Evolutionary conservation across 1,284 basidiomycete genomes (phyloP).

Genomic region (Rhodotorula sp.): DNA sequence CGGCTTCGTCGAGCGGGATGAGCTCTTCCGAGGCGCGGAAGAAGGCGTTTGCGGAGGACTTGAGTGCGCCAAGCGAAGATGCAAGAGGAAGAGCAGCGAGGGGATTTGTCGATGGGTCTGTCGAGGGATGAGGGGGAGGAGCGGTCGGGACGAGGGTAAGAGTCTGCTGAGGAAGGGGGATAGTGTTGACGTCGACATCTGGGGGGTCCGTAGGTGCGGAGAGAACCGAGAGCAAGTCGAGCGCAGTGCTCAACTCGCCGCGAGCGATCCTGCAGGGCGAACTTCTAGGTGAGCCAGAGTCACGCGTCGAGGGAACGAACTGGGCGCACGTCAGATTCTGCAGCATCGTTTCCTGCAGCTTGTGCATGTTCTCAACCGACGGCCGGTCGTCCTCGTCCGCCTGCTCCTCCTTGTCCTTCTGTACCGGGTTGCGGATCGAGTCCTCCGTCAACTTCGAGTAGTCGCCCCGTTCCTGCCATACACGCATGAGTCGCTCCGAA

Average conservation of each 20-base stretch:
- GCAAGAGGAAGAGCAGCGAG: slow-evolving; percentile 29
- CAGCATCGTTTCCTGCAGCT: slow-evolving; percentile 27
- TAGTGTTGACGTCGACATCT: slow-evolving; percentile 28
- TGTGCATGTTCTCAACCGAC: slow-evolving; percentile 18
- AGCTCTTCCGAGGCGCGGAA: slow-evolving; percentile 33
- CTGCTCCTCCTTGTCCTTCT: neutral
- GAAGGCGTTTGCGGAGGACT: slow-evolving; percentile 28
- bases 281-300: neutral
- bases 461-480: slow-evolving; percentile 44
- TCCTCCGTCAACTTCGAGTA: slow-evolving; percentile 36
- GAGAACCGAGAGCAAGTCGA: slow-evolving; percentile 40
- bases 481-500: slow-evolving; percentile 32
- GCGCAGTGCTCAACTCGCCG: slow-evolving; percentile 33
- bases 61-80: slow-evolving; percentile 21
- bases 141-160: slow-evolving; percentile 25
- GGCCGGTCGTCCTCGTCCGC: slow-evolving; percentile 19
- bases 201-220: slow-evolving; percentile 35
- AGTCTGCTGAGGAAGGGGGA: slow-evolving; percentile 35
- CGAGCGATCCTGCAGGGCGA: slow-evolving; percentile 21
- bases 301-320: neutral
- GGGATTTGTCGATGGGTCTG: slow-evolving; percentile 17
- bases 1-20: slow-evolving; percentile 22
- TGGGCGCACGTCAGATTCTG: slow-evolving; percentile 30
- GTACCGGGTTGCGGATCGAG: slow-evolving; percentile 3
- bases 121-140: slow-evolving; percentile 1